Percentiles rank a stretch among this genome's conserved stretches.
phyloP scores from a whole-genome alignment of 306 rosid species.

The Vigna angularis region DNA sequence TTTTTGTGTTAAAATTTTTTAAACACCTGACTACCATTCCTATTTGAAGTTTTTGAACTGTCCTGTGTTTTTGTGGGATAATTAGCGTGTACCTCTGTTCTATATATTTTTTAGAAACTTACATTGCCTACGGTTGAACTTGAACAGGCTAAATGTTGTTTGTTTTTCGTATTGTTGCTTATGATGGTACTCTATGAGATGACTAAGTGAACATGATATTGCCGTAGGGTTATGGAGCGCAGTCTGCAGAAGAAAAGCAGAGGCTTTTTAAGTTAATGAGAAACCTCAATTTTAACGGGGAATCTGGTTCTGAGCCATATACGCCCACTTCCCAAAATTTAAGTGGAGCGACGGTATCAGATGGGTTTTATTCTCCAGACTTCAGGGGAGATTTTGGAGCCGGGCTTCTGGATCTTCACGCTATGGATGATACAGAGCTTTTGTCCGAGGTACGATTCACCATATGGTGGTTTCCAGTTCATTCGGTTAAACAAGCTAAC shows the following conservation, averaged over 20 bases:
- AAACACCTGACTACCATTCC: not conserved
- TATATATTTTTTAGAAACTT: constrained; percentile 23
- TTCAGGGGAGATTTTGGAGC: constrained; percentile 97
- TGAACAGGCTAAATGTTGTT: not conserved
- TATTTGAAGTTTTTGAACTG: constrained; percentile 17
- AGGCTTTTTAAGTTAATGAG: constrained; percentile 91
- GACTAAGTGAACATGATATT: constrained; percentile 46
- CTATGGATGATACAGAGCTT: constrained; percentile 99
- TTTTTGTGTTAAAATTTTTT: not conserved
- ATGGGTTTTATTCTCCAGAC: constrained; percentile 83
- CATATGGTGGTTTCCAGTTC: constrained; percentile 9
- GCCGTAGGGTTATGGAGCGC: constrained; percentile 86
- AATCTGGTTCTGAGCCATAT: constrained; percentile 82
- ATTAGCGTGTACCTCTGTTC: not conserved
- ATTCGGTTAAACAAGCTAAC: constrained; percentile 16
- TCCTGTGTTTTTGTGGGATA: constrained; percentile 34
- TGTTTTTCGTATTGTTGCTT: constrained; percentile 22
- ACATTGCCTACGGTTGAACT: constrained; percentile 7
- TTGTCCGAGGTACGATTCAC: constrained; percentile 72
- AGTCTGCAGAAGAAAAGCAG: constrained; percentile 96
- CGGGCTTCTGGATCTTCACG: constrained; percentile 97
- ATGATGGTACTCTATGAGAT: constrained; percentile 27
- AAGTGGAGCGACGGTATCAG: constrained; percentile 63
- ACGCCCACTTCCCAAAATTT: constrained; percentile 72
- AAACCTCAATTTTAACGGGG: constrained; percentile 92